These are phyloP conservation scores for Russula sp. DNA, from an alignment of 768 basidiomycete species.

Conservation along the genomic window DNA sequence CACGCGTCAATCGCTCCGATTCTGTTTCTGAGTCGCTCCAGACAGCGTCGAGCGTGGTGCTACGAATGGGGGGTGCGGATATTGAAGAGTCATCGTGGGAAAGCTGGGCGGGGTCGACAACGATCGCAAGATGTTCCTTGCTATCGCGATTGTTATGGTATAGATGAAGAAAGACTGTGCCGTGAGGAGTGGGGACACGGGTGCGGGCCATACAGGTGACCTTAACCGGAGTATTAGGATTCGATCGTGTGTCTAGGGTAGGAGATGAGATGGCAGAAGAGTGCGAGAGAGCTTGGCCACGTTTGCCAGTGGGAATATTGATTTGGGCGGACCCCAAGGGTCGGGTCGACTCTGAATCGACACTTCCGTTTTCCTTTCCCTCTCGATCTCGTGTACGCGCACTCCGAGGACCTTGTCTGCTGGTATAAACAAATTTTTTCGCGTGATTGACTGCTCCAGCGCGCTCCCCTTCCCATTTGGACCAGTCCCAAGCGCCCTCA, in stretches of 20 bases:
- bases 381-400: constrained; percentile 49
- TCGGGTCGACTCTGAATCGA: constrained; percentile 39
- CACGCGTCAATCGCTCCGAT: constrained; percentile 88
- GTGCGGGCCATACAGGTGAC: constrained; percentile 97
- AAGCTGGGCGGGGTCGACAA: constrained; percentile 88
- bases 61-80: constrained; percentile 61
- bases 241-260: constrained; percentile 17
- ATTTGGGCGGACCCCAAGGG: constrained; percentile 40
- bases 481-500: constrained; percentile 57
- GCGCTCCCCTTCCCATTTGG: constrained; percentile 51
- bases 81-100: constrained; percentile 40
- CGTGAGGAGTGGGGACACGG: constrained; percentile 94
- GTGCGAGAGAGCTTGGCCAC: constrained; percentile 37
- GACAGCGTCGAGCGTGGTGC: constrained; percentile 70
- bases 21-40: constrained; percentile 88
- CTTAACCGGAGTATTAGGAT: constrained; percentile 42
- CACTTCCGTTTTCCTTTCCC: constrained; percentile 51
- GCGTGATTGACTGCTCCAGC: constrained; percentile 40
- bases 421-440: constrained; percentile 59
- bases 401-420: constrained; percentile 71
- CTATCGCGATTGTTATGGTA: constrained; percentile 90
- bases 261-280: constrained; percentile 26
- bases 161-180: constrained; percentile 87
- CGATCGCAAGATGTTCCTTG: constrained; percentile 96
- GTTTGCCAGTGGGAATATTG: constrained; percentile 39